Evolutionary conservation across 192 early-diverging fungal species (phyloP).

Genomic region (Gaertneriomyces sp.): DNA sequence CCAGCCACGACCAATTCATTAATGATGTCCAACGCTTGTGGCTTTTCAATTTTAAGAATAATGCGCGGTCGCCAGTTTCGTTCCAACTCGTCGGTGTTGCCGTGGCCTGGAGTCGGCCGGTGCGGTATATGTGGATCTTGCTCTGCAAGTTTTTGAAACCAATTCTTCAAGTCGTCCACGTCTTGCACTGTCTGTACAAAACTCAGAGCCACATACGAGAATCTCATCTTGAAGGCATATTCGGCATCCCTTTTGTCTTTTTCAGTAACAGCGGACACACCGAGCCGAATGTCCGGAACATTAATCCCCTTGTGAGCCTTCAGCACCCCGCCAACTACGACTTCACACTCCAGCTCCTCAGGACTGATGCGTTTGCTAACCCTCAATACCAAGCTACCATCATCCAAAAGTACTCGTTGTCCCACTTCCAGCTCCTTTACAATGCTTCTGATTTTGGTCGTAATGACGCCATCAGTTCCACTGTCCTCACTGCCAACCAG

Average conservation of each 20-base stretch:
- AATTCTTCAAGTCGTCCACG: slow-evolving; percentile 44
- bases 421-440: slow-evolving; percentile 44
- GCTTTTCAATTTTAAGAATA: slow-evolving; percentile 58
- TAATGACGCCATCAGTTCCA: slow-evolving; percentile 42
- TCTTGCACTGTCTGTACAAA: slow-evolving; percentile 53
- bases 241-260: slow-evolving; percentile 50
- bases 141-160: slow-evolving; percentile 45
- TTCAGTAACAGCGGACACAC: slow-evolving; percentile 52
- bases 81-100: slow-evolving; percentile 27
- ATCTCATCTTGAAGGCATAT: slow-evolving; percentile 44
- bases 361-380: slow-evolving; percentile 41
- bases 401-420: slow-evolving; percentile 53
- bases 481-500: slow-evolving; percentile 34
- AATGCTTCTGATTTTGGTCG: slow-evolving; percentile 40
- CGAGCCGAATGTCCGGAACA: slow-evolving; percentile 50
- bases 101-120: slow-evolving; percentile 48
- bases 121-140: neutral
- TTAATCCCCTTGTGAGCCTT: slow-evolving; percentile 58
- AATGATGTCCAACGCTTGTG: slow-evolving; percentile 51
- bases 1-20: slow-evolving; percentile 50
- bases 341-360: slow-evolving; percentile 41
- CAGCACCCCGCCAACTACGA: slow-evolving; percentile 45
- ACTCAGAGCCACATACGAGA: slow-evolving; percentile 50
- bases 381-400: slow-evolving; percentile 41
- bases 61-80: slow-evolving; percentile 50